A percentile compares a stretch with the other conserved stretches of the same genome.
These are phyloP conservation scores for Elaeis guineensis DNA, from an alignment of 176 grass and related monocot genomes.

Conservation along the genomic window DNA sequence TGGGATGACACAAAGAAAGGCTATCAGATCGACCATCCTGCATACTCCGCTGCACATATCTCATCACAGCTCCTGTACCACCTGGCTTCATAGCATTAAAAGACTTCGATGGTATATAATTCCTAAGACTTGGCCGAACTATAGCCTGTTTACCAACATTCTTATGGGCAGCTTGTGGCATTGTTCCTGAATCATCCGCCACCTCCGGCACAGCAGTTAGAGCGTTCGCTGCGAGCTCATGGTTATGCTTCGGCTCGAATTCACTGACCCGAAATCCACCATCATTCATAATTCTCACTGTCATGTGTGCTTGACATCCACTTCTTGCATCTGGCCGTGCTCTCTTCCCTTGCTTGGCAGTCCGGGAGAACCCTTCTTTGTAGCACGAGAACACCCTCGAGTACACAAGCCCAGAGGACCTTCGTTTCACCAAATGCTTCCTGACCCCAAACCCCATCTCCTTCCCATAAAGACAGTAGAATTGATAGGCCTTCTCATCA, in stretches of 20 bases:
- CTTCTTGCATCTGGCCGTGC: neutral
- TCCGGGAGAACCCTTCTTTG: conserved; percentile 17
- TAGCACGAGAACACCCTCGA: conserved; percentile 9
- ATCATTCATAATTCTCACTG: conserved; percentile 1
- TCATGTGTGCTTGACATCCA: conserved; percentile 12
- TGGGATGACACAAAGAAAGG: neutral
- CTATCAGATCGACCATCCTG: conserved; percentile 2
- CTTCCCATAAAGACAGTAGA: conserved; percentile 4
- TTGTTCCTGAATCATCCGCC: neutral
- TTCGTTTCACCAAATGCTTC: conserved; percentile 10
- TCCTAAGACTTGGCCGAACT: neutral
- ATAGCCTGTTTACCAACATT: neutral
- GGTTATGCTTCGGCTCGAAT: conserved; percentile 22
- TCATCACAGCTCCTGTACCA: neutral
- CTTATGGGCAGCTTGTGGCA: neutral
- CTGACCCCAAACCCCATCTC: neutral
- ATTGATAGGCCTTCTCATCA: conserved; percentile 3
- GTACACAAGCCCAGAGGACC: conserved; percentile 11
- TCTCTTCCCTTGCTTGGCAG: conserved; percentile 5
- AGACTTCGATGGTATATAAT: neutral
- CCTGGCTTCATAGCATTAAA: neutral
- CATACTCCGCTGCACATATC: neutral
- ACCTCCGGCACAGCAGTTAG: neutral
- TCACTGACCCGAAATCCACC: conserved; percentile 9
- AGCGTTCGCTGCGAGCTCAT: conserved; percentile 12